phyloP scores from a whole-genome alignment of 2,329 filamentous ascomycete species.

The Diaporthe velutina region DNA sequence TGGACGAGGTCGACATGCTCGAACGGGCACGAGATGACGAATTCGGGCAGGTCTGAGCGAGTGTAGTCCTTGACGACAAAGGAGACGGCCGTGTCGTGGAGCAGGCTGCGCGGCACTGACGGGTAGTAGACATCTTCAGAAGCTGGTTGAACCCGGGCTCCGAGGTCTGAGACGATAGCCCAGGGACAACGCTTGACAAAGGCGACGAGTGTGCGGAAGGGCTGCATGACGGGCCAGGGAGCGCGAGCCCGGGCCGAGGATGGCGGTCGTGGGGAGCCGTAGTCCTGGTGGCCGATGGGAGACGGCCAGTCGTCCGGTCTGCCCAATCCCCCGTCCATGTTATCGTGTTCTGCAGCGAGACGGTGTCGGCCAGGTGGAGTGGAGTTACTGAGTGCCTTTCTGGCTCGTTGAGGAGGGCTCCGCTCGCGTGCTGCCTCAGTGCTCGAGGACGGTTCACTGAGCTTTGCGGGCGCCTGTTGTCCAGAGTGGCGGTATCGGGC shows the following conservation, averaged over 20 bases:
- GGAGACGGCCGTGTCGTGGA: constrained; percentile 36
- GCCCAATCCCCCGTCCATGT: neutral
- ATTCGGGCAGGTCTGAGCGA: constrained; percentile 34
- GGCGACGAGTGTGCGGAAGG: constrained; percentile 29
- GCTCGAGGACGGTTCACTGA: neutral
- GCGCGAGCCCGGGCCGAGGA: neutral
- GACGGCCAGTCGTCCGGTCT: neutral
- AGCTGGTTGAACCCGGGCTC: neutral
- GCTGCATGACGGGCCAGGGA: constrained; percentile 10
- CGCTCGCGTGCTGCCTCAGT: neutral
- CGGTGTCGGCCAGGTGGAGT: neutral
- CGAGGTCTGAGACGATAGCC: constrained; percentile 17
- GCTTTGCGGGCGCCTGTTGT: neutral
- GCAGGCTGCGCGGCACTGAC: constrained; percentile 31
- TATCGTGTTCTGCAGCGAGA: neutral
- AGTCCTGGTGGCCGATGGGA: neutral
- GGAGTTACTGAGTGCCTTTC: neutral
- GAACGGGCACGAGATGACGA: constrained; percentile 37
- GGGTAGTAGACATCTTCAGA: constrained; percentile 27
- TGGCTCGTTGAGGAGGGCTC: neutral
- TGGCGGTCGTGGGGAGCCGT: neutral
- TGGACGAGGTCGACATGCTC: constrained; percentile 35
- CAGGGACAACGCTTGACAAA: constrained; percentile 36
- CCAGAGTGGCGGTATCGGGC: neutral
- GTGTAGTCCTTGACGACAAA: constrained; percentile 38